Evolutionary conservation across 1,284 basidiomycete genomes (phyloP).

Genomic region (Fistulina hepatica): DNA sequence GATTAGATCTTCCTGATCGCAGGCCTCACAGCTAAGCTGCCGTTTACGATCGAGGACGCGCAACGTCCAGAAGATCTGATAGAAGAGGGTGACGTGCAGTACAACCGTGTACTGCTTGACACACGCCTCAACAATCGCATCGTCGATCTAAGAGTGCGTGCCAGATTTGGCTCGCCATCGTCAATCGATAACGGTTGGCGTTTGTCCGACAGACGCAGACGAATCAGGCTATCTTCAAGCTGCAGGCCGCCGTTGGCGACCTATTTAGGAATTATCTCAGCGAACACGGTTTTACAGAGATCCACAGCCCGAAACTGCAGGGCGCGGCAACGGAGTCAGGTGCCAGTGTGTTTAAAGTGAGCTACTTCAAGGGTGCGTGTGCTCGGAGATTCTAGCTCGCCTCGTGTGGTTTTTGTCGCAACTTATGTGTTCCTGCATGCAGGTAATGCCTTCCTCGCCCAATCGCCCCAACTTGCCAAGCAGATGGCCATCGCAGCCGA

Average conservation of each 20-base stretch:
- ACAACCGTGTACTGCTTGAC: constrained; percentile 73
- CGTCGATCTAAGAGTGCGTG: constrained; percentile 78
- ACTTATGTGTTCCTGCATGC: constrained; percentile 4
- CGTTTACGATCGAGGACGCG: constrained; percentile 93
- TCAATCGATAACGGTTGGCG: constrained; percentile 5
- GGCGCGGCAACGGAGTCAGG: constrained; percentile 96
- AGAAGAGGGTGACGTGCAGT: constrained; percentile 55
- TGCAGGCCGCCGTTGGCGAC: constrained; percentile 82
- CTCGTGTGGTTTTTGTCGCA: background rate
- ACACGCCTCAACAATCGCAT: constrained; percentile 95
- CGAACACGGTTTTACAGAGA: constrained; percentile 76
- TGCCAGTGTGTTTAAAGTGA: constrained; percentile 94
- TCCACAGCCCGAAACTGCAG: constrained; percentile 96
- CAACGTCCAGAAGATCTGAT: constrained; percentile 74
- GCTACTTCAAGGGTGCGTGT: constrained; percentile 84
- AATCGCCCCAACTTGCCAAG: constrained; percentile 95
- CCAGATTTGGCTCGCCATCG: constrained; percentile 1
- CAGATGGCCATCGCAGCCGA: constrained; percentile 99
- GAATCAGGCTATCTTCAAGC: constrained; percentile 93
- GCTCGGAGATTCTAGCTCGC: background rate
- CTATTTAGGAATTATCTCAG: constrained; percentile 86
- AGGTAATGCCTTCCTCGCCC: constrained; percentile 89
- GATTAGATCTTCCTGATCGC: constrained; percentile 70
- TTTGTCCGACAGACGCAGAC: constrained; percentile 64
- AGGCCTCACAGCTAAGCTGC: constrained; percentile 68